These are phyloP conservation scores for Cladophialophora yegresii DNA, from an alignment of 2,329 filamentous ascomycete genomes.

Conservation along the genomic window DNA sequence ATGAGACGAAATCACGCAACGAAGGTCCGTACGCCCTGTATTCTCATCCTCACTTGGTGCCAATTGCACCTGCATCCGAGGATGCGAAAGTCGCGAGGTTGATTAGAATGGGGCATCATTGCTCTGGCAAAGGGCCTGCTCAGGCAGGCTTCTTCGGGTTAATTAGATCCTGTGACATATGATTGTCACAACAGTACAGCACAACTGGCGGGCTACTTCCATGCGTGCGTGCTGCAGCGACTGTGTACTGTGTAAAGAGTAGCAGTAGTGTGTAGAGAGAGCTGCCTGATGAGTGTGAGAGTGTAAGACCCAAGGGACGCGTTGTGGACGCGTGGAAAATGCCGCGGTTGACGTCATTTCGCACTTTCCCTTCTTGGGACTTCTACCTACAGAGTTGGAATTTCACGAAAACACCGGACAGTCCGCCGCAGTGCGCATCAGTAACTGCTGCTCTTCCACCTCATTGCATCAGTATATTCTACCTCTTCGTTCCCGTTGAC, in stretches of 20 bases:
- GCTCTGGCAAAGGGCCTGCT: neutral
- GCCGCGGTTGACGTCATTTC: conserved; percentile 1
- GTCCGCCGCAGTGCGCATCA: neutral
- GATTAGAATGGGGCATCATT: neutral
- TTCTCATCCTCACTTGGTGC: neutral
- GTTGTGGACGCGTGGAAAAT: neutral
- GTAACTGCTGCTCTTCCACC: neutral
- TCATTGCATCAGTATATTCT: neutral
- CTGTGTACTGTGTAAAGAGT: neutral
- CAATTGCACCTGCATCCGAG: neutral
- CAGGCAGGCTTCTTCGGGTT: neutral
- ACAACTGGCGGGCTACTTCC: neutral
- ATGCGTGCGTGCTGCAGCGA: neutral
- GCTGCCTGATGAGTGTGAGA: neutral
- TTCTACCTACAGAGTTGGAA: neutral
- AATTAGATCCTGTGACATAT: neutral
- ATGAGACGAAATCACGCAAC: conserved; percentile 15
- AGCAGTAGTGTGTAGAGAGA: neutral
- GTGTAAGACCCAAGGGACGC: too few species aligned
- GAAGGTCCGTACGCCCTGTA: neutral
- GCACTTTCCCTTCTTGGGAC: conserved; percentile 4
- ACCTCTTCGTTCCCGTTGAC: neutral
- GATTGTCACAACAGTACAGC: neutral
- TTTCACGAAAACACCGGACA: neutral
- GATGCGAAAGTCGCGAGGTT: neutral